phyloP scores from a whole-genome alignment of 2,329 filamentous ascomycete species.

The Colletotrichum tanaceti region DNA sequence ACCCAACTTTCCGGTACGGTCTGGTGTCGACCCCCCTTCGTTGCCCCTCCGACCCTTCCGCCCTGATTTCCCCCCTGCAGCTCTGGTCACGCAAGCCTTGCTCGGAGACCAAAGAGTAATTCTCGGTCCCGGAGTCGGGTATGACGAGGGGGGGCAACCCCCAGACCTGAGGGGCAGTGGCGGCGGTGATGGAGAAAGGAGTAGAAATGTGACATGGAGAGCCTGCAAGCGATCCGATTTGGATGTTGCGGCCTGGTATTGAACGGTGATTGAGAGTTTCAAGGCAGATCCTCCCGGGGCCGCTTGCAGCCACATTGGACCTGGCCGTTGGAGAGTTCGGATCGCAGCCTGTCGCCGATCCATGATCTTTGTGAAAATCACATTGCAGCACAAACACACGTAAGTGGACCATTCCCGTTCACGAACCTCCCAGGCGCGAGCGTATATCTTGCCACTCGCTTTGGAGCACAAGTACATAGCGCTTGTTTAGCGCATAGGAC shows the following conservation, averaged over 20 bases:
- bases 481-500: background rate
- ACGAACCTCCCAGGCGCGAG: background rate
- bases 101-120: background rate
- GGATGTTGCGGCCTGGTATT: background rate
- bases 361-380: background rate
- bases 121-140: background rate
- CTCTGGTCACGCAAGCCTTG: background rate
- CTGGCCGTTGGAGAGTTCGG: slow-evolving; percentile 8
- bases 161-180: background rate
- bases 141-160: background rate
- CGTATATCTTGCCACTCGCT: slow-evolving; percentile 11
- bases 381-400: slow-evolving; percentile 3
- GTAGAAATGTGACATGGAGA: background rate
- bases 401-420: slow-evolving; percentile 4
- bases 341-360: slow-evolving; percentile 9
- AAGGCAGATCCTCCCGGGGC: background rate
- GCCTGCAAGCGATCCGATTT: slow-evolving; percentile 11
- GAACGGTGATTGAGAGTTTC: background rate
- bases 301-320: background rate
- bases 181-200: background rate
- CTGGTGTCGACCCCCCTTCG: background rate
- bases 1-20: background rate
- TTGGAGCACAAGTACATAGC: background rate
- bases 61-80: background rate
- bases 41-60: slow-evolving; percentile 12